Evolutionary conservation across 208 protist species (phyloP).

Genomic region (Crithidia sp.): DNA sequence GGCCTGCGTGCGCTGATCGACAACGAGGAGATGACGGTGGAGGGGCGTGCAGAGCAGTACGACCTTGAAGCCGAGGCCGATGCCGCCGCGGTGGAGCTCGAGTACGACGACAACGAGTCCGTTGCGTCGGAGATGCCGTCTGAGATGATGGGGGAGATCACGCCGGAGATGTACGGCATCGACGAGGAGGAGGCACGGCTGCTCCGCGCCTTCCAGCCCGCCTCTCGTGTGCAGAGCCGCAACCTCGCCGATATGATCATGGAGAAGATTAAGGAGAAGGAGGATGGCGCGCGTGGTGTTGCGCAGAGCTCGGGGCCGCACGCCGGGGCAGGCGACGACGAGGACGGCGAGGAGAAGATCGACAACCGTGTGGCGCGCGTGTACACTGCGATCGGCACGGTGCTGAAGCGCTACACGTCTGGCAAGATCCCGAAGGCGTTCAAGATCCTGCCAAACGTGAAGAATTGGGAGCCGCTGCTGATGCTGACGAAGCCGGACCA

Average conservation of each 20-base stretch:
- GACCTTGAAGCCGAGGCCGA: constrained; percentile 53
- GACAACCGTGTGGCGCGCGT: constrained; percentile 89
- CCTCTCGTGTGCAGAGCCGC: constrained; percentile 84
- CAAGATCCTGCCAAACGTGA: constrained; percentile 97
- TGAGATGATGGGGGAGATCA: constrained; percentile 59
- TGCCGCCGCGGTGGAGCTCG: constrained; percentile 59
- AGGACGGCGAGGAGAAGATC: constrained; percentile 50
- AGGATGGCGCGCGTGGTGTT: constrained; percentile 39
- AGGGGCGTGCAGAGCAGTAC: constrained; percentile 14
- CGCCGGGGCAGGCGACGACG: constrained; percentile 10
- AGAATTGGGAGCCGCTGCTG: constrained; percentile 98
- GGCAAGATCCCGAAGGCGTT: constrained; percentile 99
- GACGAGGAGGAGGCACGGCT: constrained; percentile 89
- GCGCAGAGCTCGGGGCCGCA: constrained; percentile 16
- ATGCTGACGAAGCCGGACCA: constrained; percentile 96
- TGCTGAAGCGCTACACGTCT: constrained; percentile 96
- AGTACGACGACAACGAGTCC: constrained; percentile 87
- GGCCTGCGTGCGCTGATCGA: constrained; percentile 28
- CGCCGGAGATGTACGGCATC: constrained; percentile 80
- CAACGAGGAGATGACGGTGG: constrained; percentile 22
- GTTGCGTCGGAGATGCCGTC: constrained; percentile 78
- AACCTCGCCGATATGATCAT: constrained; percentile 93
- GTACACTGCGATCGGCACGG: constrained; percentile 93
- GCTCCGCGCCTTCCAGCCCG: constrained; percentile 88
- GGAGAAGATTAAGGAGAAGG: constrained; percentile 91